Conservation (phyloP, 73 alveolate species). For the Loxodes magnus region DNA sequence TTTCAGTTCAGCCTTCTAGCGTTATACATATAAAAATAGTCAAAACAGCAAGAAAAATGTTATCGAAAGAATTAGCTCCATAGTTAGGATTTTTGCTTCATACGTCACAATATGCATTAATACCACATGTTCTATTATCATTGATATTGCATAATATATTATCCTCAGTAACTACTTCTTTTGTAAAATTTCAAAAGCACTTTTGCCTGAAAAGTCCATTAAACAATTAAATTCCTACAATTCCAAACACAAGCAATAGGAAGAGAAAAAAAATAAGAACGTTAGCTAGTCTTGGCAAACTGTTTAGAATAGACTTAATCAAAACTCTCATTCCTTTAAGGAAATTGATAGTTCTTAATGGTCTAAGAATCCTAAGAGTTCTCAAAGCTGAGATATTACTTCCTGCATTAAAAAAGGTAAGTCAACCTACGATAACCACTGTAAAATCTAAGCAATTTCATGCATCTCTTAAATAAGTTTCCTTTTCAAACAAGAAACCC, state of each 20-base stretch:
- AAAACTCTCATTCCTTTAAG: conserved; percentile 25
- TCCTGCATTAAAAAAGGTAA: conserved; percentile 8
- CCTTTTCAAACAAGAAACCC: conserved; percentile 39
- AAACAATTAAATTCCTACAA: conserved; percentile 27
- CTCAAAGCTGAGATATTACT: conserved; percentile 28
- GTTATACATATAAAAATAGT: conserved; percentile 28
- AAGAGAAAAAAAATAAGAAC: conserved; percentile 21
- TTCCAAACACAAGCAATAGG: conserved; percentile 25
- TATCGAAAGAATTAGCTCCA: conserved; percentile 27
- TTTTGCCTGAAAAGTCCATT: conserved; percentile 17
- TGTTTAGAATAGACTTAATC: conserved; percentile 20
- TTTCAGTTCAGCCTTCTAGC: conserved; percentile 46
- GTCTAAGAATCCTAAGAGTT: conserved; percentile 32
- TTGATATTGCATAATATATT: too few species aligned
- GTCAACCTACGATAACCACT: conserved; percentile 45
- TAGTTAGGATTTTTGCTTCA: conserved; percentile 16
- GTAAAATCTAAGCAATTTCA: conserved; percentile 70
- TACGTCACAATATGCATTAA: too few species aligned
- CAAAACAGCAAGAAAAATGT: conserved; percentile 23
- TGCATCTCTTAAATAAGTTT: conserved; percentile 51
- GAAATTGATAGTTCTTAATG: conserved; percentile 32
- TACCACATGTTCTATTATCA: too few species aligned
- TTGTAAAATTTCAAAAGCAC: too few species aligned
- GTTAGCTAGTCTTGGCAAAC: conserved; percentile 23
- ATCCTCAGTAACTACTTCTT: too few species aligned